phyloP scores from a whole-genome alignment of 2,329 filamentous ascomycete species.

The Aspergillus piperis region DNA sequence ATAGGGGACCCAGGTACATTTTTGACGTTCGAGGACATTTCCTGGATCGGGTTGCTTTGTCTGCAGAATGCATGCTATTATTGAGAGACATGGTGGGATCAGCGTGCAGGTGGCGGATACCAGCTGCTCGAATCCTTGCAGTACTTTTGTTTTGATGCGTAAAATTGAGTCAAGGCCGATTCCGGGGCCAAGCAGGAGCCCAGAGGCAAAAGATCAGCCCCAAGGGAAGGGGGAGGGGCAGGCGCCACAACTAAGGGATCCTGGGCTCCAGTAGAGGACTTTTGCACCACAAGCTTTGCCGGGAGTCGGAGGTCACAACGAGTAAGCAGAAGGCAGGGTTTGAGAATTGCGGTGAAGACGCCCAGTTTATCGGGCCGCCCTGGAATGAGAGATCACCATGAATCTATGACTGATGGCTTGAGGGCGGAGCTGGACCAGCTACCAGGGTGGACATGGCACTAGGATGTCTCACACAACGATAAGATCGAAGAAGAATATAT shows the following conservation, averaged over 20 bases:
- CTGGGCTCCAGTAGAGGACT: neutral
- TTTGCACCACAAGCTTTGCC: slow-evolving; percentile 14
- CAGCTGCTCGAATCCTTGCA: slow-evolving; percentile 20
- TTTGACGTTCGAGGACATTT: slow-evolving; percentile 12
- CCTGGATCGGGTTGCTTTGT: slow-evolving; percentile 15
- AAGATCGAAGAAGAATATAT: slow-evolving; percentile 14
- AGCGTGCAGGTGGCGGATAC: slow-evolving; percentile 10
- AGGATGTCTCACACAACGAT: slow-evolving; percentile 9
- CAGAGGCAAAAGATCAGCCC: slow-evolving; percentile 19
- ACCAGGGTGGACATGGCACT: neutral
- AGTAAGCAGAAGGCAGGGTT: neutral
- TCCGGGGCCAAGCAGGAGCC: slow-evolving; percentile 7
- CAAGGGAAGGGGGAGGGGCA: slow-evolving; percentile 6
- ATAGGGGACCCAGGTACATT: slow-evolving; percentile 5
- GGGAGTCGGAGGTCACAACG: slow-evolving; percentile 7
- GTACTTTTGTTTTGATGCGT: slow-evolving; percentile 9
- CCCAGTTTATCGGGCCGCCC: slow-evolving; percentile 7
- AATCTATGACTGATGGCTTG: neutral
- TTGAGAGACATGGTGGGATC: slow-evolving; percentile 11
- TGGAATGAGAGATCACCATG: slow-evolving; percentile 8
- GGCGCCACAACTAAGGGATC: slow-evolving; percentile 3
- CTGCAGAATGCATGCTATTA: slow-evolving; percentile 16
- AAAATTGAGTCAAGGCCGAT: slow-evolving; percentile 14
- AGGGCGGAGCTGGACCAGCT: neutral
- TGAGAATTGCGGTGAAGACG: slow-evolving; percentile 18